Percentiles rank a stretch among this genome's conserved stretches.
Conservation (phyloP, 2,329 filamentous ascomycete genomes). For the Zymoseptoria crescenta region DNA sequence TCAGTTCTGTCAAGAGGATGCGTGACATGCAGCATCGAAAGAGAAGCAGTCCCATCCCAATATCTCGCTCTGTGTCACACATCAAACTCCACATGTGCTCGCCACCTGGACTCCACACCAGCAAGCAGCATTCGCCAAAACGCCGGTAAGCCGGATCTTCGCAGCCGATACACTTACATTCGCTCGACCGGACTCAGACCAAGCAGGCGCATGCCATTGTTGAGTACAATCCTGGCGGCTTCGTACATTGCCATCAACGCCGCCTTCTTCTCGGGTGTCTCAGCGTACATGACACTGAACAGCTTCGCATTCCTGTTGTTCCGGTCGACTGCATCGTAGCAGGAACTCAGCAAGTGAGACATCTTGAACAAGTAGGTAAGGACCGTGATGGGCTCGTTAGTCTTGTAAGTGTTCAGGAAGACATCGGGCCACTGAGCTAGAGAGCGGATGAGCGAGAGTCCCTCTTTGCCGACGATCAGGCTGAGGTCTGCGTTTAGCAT, state of each 20-base stretch:
- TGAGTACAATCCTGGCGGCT: constrained; percentile 64
- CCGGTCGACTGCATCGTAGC: constrained; percentile 58
- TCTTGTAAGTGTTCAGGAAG: constrained; percentile 75
- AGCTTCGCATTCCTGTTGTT: constrained; percentile 30
- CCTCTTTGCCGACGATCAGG: constrained; percentile 64
- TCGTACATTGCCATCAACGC: constrained; percentile 73
- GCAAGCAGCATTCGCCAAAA: not conserved
- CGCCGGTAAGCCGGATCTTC: not conserved
- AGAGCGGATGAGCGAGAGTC: constrained; percentile 63
- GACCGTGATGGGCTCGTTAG: constrained; percentile 64
- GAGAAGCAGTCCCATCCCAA: not conserved
- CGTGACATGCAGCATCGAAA: not conserved
- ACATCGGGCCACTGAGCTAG: constrained; percentile 83
- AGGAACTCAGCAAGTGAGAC: constrained; percentile 70
- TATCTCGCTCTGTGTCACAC: not conserved
- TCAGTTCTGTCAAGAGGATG: not conserved
- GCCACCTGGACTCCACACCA: not conserved
- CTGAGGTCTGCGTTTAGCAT: constrained; percentile 57
- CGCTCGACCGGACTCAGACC: constrained; percentile 71
- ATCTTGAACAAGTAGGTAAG: constrained; percentile 76
- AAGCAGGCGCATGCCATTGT: constrained; percentile 75
- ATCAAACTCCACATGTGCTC: not conserved
- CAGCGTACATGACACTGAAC: constrained; percentile 71
- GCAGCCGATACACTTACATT: constrained; percentile 24
- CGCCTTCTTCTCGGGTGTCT: constrained; percentile 56